Percentiles rank a stretch among this genome's conserved stretches.
Conservation (phyloP, 805 yeast genomes). For the Blastobotrys attinorum region DNA sequence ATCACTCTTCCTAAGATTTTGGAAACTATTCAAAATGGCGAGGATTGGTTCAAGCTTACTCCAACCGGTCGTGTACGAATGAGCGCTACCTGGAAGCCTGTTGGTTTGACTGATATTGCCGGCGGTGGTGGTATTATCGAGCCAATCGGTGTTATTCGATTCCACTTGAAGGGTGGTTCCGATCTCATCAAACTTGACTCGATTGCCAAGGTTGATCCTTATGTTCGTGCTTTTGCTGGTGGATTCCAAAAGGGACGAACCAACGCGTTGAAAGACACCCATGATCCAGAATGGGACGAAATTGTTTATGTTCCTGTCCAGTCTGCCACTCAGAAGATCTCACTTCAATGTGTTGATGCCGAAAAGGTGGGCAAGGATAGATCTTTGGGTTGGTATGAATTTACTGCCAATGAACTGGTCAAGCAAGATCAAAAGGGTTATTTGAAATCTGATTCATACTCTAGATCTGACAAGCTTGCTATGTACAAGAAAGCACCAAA, state of each 20-base stretch:
- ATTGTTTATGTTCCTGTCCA: constrained; percentile 74
- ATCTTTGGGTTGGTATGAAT: constrained; percentile 73
- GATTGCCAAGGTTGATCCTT: constrained; percentile 90
- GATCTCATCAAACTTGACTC: constrained; percentile 78
- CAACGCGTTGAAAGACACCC: constrained; percentile 51
- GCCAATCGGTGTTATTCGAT: constrained; percentile 87
- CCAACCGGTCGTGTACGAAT: constrained; percentile 64
- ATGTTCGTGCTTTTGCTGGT: constrained; percentile 69
- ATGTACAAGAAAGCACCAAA: constrained; percentile 66
- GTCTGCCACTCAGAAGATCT: constrained; percentile 71
- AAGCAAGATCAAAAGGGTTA: constrained; percentile 57
- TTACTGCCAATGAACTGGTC: constrained; percentile 60
- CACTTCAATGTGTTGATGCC: constrained; percentile 88
- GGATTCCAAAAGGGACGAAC: constrained; percentile 76
- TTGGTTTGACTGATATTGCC: constrained; percentile 51
- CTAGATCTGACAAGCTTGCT: constrained; percentile 39
- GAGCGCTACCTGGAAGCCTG: constrained; percentile 79
- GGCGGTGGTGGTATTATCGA: constrained; percentile 64
- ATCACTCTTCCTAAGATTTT: constrained; percentile 51
- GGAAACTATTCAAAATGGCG: constrained; percentile 71
- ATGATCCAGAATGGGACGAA: constrained; percentile 82
- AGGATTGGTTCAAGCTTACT: constrained; percentile 65
- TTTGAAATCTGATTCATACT: constrained; percentile 8
- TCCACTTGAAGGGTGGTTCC: constrained; percentile 58
- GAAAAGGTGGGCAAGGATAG: constrained; percentile 75